Evolutionary conservation across 208 protist species (phyloP), one percentile per base, ranked within the genome.

Genomic region (Trypanosoma scelopori): DNA sequence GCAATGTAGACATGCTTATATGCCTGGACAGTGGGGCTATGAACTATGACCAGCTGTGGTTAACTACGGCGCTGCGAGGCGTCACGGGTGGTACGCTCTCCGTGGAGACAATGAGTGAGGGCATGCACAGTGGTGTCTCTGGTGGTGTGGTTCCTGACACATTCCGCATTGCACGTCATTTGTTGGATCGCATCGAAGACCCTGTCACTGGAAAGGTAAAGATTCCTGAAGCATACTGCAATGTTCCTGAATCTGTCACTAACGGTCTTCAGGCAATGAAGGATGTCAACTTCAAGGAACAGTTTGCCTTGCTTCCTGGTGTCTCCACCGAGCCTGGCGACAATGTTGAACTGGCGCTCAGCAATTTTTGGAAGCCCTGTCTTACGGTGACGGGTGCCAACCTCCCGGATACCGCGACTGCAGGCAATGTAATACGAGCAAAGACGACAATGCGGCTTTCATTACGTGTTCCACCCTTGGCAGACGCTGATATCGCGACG

Each of bases 1-100:
- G 91, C 11, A 80, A 84, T 59, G 78, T 92, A 23, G 81, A 89
- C 52, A 68, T 98, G 5, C 86, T 99, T 65, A 75, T 98, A n/a
- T 98, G 95, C 71, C 77, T 99, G 16, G 97, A 99, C 78, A 92
- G 81, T 71, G 97, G 97, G 50, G 79, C 73, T 58, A 78, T 92
- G 56, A 98, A 97, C 65, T 98, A 98, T 67, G 82, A 97, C n/a
- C 86, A 97, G 69, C 55, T 98, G 30, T 99, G 95, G 95, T 79
- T 98, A 27, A 98, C 94, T 48, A 94, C 89, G 12, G 96, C 92
- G 5, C 78, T 99, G 35, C 90, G 97, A 55, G 97, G 97, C 37
- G 69, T 98, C 9, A 57, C 82, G 1, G 79, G 63, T 46, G 97
- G 95, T 45, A 69, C 81, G 30, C 82, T 99, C 18, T 79, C 63